phyloP scores from a whole-genome alignment of 768 basidiomycete species.

The Mycena polygramma region DNA sequence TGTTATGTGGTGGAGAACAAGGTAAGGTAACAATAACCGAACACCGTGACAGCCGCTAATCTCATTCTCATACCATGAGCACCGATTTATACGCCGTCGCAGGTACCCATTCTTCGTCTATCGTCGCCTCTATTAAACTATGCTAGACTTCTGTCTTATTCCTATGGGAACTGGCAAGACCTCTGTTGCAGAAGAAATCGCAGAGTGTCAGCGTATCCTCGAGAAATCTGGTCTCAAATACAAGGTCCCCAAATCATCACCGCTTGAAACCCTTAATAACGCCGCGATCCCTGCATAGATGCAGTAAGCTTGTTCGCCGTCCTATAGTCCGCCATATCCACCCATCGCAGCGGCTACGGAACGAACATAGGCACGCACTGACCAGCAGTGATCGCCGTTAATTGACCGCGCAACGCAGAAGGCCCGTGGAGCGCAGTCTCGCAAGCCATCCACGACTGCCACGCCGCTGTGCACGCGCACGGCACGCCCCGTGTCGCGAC shows the following conservation, averaged over 20 bases:
- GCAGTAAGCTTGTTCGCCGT: conserved; percentile 64
- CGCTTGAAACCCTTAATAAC: not conserved
- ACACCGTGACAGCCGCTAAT: not conserved
- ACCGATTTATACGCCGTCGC: conserved; percentile 82
- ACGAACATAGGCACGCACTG: conserved; percentile 80
- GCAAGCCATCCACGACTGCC: conserved; percentile 91
- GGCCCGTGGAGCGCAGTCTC: conserved; percentile 90
- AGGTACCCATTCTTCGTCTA: conserved; percentile 54
- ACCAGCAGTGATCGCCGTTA: conserved; percentile 1
- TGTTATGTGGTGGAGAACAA: conserved; percentile 26
- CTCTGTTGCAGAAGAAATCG: conserved; percentile 85
- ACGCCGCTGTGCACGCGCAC: conserved; percentile 84
- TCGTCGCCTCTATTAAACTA: conserved; percentile 14
- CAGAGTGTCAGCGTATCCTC: conserved; percentile 86
- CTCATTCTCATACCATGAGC: conserved; percentile 26
- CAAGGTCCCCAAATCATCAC: conserved; percentile 57
- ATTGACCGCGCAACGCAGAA: conserved; percentile 54
- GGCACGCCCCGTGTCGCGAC: conserved; percentile 86
- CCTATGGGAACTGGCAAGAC: conserved; percentile 84
- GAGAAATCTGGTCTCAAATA: conserved; percentile 87
- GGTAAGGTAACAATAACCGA: conserved; percentile 31
- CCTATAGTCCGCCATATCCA: not conserved
- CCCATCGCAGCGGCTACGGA: conserved; percentile 80
- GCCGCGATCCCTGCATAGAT: conserved; percentile 55
- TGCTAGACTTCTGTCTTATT: conserved; percentile 87